Conservation (phyloP, 495 filamentous ascomycete genomes). For the Lophium mytilinum region DNA sequence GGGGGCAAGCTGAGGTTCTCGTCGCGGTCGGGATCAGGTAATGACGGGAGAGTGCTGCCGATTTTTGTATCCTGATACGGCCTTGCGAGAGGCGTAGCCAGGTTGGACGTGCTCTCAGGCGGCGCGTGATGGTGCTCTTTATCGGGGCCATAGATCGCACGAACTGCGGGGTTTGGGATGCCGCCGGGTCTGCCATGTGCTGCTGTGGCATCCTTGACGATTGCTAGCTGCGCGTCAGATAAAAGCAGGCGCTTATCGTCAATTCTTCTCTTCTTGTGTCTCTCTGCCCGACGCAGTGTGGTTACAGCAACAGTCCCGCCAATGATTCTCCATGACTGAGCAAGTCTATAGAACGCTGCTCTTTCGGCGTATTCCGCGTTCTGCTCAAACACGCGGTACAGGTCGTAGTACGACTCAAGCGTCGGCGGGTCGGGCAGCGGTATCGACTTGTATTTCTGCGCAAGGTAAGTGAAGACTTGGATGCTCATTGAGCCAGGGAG, state of each 20-base stretch:
- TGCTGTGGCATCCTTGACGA: not conserved
- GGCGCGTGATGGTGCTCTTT: constrained; percentile 34
- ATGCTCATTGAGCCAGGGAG: constrained; percentile 20
- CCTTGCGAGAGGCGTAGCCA: constrained; percentile 68
- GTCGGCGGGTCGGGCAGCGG: constrained; percentile 19
- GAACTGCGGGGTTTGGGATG: constrained; percentile 3
- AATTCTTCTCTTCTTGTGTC: constrained; percentile 11
- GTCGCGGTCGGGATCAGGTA: constrained; percentile 28
- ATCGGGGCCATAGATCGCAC: constrained; percentile 8
- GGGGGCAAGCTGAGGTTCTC: constrained; percentile 27
- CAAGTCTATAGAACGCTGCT: constrained; percentile 25
- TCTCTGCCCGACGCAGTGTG: constrained; percentile 19
- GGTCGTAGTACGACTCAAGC: constrained; percentile 17
- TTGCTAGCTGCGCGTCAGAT: not conserved
- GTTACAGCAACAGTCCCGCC: constrained; percentile 11
- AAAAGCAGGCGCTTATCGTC: not conserved
- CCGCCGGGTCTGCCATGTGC: constrained; percentile 18
- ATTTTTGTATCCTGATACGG: constrained; percentile 40
- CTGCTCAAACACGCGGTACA: constrained; percentile 25
- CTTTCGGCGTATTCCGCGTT: constrained; percentile 29
- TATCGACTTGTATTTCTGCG: constrained; percentile 29
- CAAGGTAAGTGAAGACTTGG: constrained; percentile 30
- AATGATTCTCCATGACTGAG: constrained; percentile 32
- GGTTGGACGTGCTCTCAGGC: constrained; percentile 57
- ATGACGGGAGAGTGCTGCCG: not conserved